These are phyloP conservation scores for Spencermartinsiella europaea DNA, from an alignment of 805 yeast species.

Conservation along the genomic window DNA sequence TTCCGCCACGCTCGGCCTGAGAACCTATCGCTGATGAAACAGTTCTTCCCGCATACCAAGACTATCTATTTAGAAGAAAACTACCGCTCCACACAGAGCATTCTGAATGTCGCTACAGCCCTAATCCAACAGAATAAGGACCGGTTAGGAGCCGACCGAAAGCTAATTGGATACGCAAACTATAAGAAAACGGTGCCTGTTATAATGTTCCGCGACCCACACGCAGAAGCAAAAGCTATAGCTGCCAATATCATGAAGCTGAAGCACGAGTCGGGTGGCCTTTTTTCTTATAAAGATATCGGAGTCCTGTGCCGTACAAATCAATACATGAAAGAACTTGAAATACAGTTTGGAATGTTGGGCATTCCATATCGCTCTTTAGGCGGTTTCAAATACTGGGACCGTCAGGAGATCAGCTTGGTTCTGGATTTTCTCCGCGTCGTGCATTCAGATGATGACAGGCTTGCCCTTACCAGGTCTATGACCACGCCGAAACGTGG, in stretches of 20 bases:
- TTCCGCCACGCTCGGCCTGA: slow-evolving; percentile 73
- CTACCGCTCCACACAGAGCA: slow-evolving; percentile 72
- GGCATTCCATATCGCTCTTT: slow-evolving; percentile 62
- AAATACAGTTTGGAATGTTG: slow-evolving; percentile 50
- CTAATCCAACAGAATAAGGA: slow-evolving; percentile 55
- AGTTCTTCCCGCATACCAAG: slow-evolving; percentile 31
- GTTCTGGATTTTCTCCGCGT: slow-evolving; percentile 63
- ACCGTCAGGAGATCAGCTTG: slow-evolving; percentile 58
- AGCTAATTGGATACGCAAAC: slow-evolving; percentile 2
- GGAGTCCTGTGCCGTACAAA: slow-evolving; percentile 69
- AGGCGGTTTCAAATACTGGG: slow-evolving; percentile 79
- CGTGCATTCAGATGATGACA: slow-evolving; percentile 53
- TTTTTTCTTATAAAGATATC: slow-evolving; percentile 53
- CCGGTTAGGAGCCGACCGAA: slow-evolving; percentile 18
- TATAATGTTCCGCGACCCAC: slow-evolving; percentile 34
- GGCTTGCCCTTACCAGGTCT: slow-evolving; percentile 53
- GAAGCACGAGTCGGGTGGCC: slow-evolving; percentile 38
- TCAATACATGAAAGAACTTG: slow-evolving; percentile 56
- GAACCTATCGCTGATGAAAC: slow-evolving; percentile 56
- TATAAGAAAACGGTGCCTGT: slow-evolving; percentile 32
- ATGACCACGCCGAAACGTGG: slow-evolving; percentile 61
- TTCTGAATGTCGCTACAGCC: slow-evolving; percentile 58
- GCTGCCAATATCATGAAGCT: slow-evolving; percentile 51
- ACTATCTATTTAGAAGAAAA: slow-evolving; percentile 55
- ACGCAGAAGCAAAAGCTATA: slow-evolving; percentile 55